Evolutionary conservation across 192 early-diverging fungal genomes (phyloP).

Genomic region (Umbelopsis vinacea): DNA sequence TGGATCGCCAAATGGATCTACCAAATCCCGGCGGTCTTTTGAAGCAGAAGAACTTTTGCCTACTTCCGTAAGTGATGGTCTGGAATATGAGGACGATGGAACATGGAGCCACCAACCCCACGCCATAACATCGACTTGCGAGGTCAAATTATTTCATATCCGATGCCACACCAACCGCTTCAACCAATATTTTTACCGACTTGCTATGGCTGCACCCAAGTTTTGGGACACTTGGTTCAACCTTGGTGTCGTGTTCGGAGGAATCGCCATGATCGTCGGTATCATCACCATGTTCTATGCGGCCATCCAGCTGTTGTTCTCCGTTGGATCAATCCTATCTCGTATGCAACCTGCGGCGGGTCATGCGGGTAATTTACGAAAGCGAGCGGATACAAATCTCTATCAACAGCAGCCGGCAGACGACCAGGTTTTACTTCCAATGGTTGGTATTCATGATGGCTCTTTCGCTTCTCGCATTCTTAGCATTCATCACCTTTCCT

Average conservation of each 20-base stretch:
- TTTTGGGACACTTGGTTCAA: slow-evolving; percentile 68
- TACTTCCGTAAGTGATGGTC: slow-evolving; percentile 14
- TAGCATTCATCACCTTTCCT: neutral
- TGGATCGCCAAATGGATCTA: neutral
- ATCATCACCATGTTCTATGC: slow-evolving; percentile 53
- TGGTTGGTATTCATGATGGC: slow-evolving; percentile 47
- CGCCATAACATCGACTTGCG: slow-evolving; percentile 21
- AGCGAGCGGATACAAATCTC: neutral
- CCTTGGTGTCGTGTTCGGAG: slow-evolving; percentile 51
- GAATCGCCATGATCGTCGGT: slow-evolving; percentile 50
- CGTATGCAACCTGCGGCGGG: neutral
- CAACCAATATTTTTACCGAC: slow-evolving; percentile 47
- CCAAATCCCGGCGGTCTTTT: neutral
- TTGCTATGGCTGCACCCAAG: slow-evolving; percentile 39
- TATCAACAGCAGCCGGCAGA: slow-evolving; percentile 2
- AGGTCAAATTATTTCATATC: slow-evolving; percentile 51
- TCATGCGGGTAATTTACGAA: slow-evolving; percentile 26
- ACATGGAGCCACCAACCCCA: neutral
- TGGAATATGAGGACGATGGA: slow-evolving; percentile 4
- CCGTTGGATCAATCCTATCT: neutral
- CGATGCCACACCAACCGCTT: slow-evolving; percentile 52
- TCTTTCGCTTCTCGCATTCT: too few relatives aligned
- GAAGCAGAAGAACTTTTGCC: slow-evolving; percentile 20
- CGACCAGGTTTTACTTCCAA: slow-evolving; percentile 60
- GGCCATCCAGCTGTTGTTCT: slow-evolving; percentile 38